A percentile compares a stretch with the other conserved stretches of the same genome.
These are phyloP conservation scores for Calocera cornea DNA, from an alignment of 768 basidiomycete genomes.

Conservation along the genomic window DNA sequence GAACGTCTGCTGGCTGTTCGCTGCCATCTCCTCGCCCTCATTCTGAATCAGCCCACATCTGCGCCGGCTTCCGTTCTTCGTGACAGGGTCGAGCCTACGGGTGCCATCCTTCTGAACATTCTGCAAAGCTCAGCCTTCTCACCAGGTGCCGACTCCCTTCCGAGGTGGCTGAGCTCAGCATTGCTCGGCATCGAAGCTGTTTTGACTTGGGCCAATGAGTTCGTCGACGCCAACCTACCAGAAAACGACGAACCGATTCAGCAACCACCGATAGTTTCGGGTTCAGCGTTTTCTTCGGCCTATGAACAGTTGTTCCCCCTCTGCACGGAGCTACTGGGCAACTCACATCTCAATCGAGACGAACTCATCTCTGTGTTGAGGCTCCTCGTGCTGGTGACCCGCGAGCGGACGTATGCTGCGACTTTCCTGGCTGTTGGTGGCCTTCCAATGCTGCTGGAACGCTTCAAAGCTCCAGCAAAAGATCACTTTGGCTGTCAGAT, in stretches of 20 bases:
- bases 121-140: conserved; percentile 39
- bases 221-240: conserved; percentile 48
- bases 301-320: conserved; percentile 61
- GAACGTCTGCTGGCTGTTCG: conserved; percentile 70
- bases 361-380: conserved; percentile 72
- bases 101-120: conserved; percentile 58
- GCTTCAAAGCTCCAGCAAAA: conserved; percentile 42
- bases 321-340: conserved; percentile 53
- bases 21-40: conserved; percentile 72
- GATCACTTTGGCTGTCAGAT: conserved; percentile 54
- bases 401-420: conserved; percentile 48
- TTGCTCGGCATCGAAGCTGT: conserved; percentile 77
- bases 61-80: conserved; percentile 32
- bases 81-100: conserved; percentile 40
- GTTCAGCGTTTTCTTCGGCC: conserved; percentile 36
- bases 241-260: conserved; percentile 54
- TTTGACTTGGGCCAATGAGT: conserved; percentile 60
- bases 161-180: conserved; percentile 79
- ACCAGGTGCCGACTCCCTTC: conserved; percentile 41
- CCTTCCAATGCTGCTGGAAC: conserved; percentile 47
- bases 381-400: conserved; percentile 71
- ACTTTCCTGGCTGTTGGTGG: conserved; percentile 59
- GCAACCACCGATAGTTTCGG: conserved; percentile 32
- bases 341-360: conserved; percentile 55
- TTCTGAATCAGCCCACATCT: conserved; percentile 60